These are phyloP conservation scores for Hypoxylon trugodes DNA, from an alignment of 495 filamentous ascomycete genomes.

Conservation along the genomic window DNA sequence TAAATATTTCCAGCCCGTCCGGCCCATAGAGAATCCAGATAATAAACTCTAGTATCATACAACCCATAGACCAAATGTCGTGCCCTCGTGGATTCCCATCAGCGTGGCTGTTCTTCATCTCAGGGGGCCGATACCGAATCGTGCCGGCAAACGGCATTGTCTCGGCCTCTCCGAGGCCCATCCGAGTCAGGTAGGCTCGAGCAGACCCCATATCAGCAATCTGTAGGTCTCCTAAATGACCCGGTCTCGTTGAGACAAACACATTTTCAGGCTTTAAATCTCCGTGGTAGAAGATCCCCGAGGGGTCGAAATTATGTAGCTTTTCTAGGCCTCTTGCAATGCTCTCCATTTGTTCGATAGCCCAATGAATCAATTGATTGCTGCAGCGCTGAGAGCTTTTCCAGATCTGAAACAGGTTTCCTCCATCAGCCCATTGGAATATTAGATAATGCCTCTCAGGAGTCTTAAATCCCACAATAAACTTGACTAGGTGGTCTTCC, in stretches of 20 bases:
- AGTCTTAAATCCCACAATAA: not conserved
- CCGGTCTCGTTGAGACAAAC: not conserved
- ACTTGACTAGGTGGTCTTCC: not conserved
- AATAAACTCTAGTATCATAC: not conserved
- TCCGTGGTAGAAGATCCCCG: not conserved
- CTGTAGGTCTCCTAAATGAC: not conserved
- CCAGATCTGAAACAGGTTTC: not conserved
- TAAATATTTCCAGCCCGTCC: not conserved
- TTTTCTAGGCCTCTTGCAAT: not conserved
- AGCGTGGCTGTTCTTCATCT: not conserved
- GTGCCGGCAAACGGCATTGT: not conserved
- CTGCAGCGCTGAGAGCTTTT: not conserved
- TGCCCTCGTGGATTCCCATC: not conserved
- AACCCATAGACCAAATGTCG: not conserved
- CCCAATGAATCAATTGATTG: not conserved
- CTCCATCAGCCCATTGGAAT: not conserved
- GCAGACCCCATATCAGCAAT: not conserved
- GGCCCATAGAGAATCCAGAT: not conserved
- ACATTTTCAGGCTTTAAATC: not conserved
- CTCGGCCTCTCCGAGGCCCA: not conserved
- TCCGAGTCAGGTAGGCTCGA: not conserved
- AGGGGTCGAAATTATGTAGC: not conserved
- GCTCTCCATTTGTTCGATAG: not conserved
- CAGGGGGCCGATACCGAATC: not conserved
- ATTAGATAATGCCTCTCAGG: not conserved